These are phyloP conservation scores for Pistacia integerrima DNA, from an alignment of 345 rosid species.

Conservation along the genomic window DNA sequence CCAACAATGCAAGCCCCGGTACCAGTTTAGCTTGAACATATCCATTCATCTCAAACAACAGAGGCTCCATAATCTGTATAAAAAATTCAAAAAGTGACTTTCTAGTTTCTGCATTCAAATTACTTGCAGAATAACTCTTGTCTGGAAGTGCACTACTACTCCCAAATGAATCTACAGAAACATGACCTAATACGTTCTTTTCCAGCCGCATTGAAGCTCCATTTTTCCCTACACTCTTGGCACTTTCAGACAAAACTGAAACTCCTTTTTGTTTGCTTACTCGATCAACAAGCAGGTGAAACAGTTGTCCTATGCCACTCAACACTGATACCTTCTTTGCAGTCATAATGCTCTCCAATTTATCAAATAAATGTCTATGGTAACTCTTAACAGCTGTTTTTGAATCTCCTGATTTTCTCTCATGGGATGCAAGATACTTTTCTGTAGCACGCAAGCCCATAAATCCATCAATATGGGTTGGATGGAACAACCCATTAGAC, in stretches of 20 bases:
- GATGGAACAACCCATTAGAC: conserved; percentile 73
- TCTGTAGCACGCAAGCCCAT: conserved; percentile 52
- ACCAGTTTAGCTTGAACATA: conserved; percentile 43
- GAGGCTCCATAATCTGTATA: conserved; percentile 83
- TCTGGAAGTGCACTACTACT: conserved; percentile 35
- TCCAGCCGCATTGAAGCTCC: conserved; percentile 37
- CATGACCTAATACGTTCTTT: conserved; percentile 28
- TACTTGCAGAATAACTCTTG: conserved; percentile 39
- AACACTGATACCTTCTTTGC: conserved; percentile 45
- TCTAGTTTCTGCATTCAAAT: conserved; percentile 58
- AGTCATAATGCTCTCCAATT: conserved; percentile 47
- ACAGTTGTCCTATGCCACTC: conserved; percentile 64
- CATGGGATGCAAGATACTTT: conserved; percentile 47
- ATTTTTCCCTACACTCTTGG: conserved; percentile 27
- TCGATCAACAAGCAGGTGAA: conserved; percentile 60
- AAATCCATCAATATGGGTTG: conserved; percentile 80
- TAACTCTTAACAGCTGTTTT: conserved; percentile 60
- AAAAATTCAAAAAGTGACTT: conserved; percentile 75
- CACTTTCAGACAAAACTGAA: conserved; percentile 40
- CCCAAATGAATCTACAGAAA: conserved; percentile 19
- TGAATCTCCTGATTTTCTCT: conserved; percentile 38
- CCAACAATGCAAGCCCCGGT: conserved; percentile 36
- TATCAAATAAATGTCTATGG: conserved; percentile 78
- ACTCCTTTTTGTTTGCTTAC: conserved; percentile 59
- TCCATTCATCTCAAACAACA: conserved; percentile 55